Evolutionary conservation across 495 filamentous ascomycete species (phyloP), one percentile per base, ranked within the genome.

Genomic region (Melanomma pulvis-pyrius): DNA sequence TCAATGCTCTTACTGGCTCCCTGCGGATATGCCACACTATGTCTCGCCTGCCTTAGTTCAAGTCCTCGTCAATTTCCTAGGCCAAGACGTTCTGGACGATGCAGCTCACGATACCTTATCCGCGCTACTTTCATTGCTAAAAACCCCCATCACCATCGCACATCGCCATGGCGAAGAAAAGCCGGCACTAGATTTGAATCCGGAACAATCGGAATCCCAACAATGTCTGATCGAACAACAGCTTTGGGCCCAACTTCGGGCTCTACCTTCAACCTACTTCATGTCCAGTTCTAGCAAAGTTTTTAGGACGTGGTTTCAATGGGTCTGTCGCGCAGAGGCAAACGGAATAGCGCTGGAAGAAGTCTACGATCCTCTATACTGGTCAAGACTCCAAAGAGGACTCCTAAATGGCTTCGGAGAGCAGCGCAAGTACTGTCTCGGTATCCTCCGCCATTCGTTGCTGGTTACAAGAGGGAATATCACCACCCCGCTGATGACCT

Each of bases 341-440:
- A 64, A 61, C 52, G 54, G 48, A 34, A 67, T 68, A 36, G 65
- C 47, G 17, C 63, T 70, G 29, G 56, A 49, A 19, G 51, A 19
- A 4, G 12, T 79, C 26, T 32, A 68, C 15, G 56, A 75, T 1
- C 59, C 70, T 25, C 39, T 69, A 12, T 82, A 82, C 51, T 82
- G 80, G 80, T 36, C 50, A 17, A 61, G 75, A 13, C 59, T 82
- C n/a, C 76, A 72, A 54, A 39, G 69, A 24, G 77, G 80, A 1
- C 73, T 82, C 12, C 65, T 74, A 25, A 59, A 57, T 17, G 80
- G 80, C 0, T 77, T 74, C 57, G 68, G 61, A 2, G 80, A 81
- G 60, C 76, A 76, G 53, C 73, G 79, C 17, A 82, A 82, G 67
- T 73, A 76, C 36, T 80, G 79, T 55, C 71, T 82, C 5, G 71